A percentile compares a stretch with the other conserved stretches of the same genome.
phyloP scores from a whole-genome alignment of 345 rosid species.

The Turnera subulata region DNA sequence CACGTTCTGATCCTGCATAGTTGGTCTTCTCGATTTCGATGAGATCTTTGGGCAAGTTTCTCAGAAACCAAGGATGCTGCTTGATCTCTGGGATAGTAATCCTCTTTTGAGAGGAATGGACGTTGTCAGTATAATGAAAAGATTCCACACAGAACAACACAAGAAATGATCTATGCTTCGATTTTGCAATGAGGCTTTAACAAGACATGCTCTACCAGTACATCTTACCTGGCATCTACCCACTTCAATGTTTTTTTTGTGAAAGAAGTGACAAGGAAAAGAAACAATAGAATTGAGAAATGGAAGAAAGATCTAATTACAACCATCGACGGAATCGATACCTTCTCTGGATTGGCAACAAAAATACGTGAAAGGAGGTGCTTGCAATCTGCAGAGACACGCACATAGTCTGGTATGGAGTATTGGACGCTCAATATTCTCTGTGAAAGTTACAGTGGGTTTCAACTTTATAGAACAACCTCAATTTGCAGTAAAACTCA shows the following conservation, averaged over 20 bases:
- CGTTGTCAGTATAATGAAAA: neutral
- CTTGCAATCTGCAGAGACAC: conserved; percentile 55
- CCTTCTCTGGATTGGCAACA: conserved; percentile 66
- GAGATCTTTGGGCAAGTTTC: conserved; percentile 54
- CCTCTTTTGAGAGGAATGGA: conserved; percentile 35
- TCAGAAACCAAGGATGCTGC: conserved; percentile 64
- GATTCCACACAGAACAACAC: neutral
- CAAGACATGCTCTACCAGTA: too few species aligned
- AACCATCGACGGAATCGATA: conserved; percentile 7
- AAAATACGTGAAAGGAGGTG: conserved; percentile 56
- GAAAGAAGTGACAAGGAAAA: too few species aligned
- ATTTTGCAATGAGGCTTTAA: too few species aligned
- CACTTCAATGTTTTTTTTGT: too few species aligned
- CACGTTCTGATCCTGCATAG: conserved; percentile 20
- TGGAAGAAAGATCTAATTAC: neutral
- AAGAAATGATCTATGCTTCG: too few species aligned
- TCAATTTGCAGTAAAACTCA: neutral
- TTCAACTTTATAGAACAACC: too few species aligned
- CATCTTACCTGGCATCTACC: neutral
- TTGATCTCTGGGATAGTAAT: conserved; percentile 61
- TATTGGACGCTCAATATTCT: conserved; percentile 60
- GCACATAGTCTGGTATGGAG: conserved; percentile 66
- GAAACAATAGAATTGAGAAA: neutral
- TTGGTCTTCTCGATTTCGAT: conserved; percentile 49
- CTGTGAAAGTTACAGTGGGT: conserved; percentile 27